phyloP scores from a whole-genome alignment of 23 red algal species.

The Porphyridium purpureum region DNA sequence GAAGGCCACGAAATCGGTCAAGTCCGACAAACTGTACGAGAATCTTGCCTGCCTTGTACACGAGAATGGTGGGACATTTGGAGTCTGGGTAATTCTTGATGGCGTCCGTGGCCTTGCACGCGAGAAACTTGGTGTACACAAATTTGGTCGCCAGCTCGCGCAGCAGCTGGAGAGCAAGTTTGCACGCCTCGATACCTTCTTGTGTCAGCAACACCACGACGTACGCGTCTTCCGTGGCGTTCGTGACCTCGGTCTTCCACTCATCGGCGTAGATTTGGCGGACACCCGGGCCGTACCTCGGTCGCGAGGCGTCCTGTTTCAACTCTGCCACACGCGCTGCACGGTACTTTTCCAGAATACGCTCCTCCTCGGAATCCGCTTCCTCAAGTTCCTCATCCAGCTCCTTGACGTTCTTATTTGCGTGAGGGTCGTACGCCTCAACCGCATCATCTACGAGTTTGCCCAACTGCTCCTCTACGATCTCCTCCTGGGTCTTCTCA shows the following conservation, averaged over 20 bases:
- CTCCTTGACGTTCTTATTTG: conserved; percentile 22
- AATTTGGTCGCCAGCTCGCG: conserved; percentile 34
- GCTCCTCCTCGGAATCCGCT: conserved; percentile 61
- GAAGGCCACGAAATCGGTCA: conserved; percentile 9
- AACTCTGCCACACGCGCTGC: conserved; percentile 34
- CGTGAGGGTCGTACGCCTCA: conserved; percentile 53
- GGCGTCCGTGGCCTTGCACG: conserved; percentile 50
- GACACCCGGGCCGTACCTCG: conserved; percentile 43
- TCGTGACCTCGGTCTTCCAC: conserved; percentile 62
- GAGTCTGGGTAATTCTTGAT: conserved; percentile 66
- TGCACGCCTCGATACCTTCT: conserved; percentile 29
- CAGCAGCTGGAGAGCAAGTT: conserved; percentile 37
- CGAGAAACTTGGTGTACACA: conserved; percentile 48
- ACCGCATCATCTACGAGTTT: conserved; percentile 34
- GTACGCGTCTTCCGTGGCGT: conserved; percentile 25
- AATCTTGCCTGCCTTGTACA: conserved; percentile 57
- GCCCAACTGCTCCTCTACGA: conserved; percentile 32
- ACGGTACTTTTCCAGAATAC: conserved; percentile 36
- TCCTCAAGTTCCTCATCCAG: conserved; percentile 72
- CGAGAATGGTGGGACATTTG: conserved; percentile 59
- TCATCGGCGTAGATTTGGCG: conserved; percentile 36
- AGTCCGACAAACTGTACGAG: conserved; percentile 42
- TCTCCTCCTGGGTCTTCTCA: conserved; percentile 52
- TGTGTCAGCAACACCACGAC: conserved; percentile 56
- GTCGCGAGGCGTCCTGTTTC: conserved; percentile 7